A percentile compares a stretch with the other conserved stretches of the same genome.
phyloP scores from a whole-genome alignment of 2,329 filamentous ascomycete genomes.

The Exophiala oligosperma region DNA sequence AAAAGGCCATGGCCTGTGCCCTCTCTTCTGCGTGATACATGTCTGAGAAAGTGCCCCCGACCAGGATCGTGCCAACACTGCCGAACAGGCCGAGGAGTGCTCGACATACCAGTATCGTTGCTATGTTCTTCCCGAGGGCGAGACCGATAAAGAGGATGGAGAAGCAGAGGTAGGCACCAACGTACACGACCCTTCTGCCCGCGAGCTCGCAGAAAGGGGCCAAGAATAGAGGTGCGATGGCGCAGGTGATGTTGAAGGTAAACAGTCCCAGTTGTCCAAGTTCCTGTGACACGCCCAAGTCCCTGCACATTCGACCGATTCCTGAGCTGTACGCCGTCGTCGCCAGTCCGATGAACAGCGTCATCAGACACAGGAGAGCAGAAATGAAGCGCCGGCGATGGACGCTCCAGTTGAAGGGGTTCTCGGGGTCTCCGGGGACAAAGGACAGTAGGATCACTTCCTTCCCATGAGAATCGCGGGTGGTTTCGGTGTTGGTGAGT shows the following conservation, averaged over 20 bases:
- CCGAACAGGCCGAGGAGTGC: conserved; percentile 51
- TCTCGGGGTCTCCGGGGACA: conserved; percentile 47
- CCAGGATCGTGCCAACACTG: conserved; percentile 52
- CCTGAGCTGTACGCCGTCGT: conserved; percentile 55
- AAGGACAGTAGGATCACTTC: conserved; percentile 51
- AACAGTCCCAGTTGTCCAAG: conserved; percentile 53
- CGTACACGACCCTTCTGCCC: conserved; percentile 49
- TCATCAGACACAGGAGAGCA: conserved; percentile 52
- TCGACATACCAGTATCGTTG: conserved; percentile 49
- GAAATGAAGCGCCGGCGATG: conserved; percentile 49
- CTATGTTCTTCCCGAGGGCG: conserved; percentile 50
- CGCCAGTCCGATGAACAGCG: conserved; percentile 55
- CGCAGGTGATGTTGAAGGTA: conserved; percentile 52
- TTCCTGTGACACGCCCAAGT: conserved; percentile 44
- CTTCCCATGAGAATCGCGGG: conserved; percentile 42
- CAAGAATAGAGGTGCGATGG: conserved; percentile 49
- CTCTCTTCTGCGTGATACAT: conserved; percentile 50
- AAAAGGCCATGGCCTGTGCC: conserved; percentile 49
- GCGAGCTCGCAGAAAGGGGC: conserved; percentile 53
- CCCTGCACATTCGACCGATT: conserved; percentile 47
- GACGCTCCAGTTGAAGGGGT: conserved; percentile 54
- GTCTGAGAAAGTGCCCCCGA: conserved; percentile 52
- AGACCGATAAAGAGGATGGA: conserved; percentile 50
- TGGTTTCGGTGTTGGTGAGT: conserved; percentile 46
- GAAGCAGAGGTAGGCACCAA: conserved; percentile 49